Percentiles rank a stretch among this genome's conserved stretches.
Conservation (phyloP, 2,329 filamentous ascomycete genomes). For the Fonsecaea monophora region DNA sequence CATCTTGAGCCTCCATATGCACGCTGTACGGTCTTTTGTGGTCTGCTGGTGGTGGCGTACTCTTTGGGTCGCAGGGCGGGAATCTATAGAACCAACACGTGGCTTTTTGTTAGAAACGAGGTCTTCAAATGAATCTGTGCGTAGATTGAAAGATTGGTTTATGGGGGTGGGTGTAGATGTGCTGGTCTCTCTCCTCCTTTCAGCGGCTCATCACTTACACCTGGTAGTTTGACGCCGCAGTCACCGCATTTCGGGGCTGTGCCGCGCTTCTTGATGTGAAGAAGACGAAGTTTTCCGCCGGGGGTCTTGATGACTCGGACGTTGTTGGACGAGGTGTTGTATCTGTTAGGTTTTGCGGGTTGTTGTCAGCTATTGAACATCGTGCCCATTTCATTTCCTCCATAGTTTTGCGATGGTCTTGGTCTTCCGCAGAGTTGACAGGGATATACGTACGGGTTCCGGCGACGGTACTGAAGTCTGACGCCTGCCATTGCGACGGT, state of each 20-base stretch:
- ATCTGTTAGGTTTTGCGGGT: constrained; percentile 61
- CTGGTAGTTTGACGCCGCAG: constrained; percentile 95
- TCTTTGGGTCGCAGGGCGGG: constrained; percentile 97
- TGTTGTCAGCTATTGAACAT: constrained; percentile 14
- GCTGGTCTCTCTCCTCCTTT: constrained; percentile 4
- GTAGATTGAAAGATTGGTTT: background rate
- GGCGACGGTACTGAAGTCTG: constrained; percentile 67
- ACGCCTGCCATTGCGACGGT: constrained; percentile 41
- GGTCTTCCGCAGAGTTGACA: constrained; percentile 7
- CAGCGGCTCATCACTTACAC: constrained; percentile 72
- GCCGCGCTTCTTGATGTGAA: constrained; percentile 99
- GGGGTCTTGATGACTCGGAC: constrained; percentile 96
- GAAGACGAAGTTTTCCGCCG: constrained; percentile 91
- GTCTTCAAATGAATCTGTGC: background rate
- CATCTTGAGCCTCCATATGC: constrained; percentile 99
- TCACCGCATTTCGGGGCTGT: constrained; percentile 99
- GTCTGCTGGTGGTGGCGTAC: constrained; percentile 95
- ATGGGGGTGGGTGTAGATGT: constrained; percentile 5
- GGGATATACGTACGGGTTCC: constrained; percentile 72
- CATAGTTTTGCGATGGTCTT: background rate
- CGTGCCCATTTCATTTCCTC: background rate
- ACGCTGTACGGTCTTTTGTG: constrained; percentile 99
- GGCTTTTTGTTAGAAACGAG: background rate
- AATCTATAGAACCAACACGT: constrained; percentile 61
- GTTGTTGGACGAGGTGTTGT: constrained; percentile 98